Conservation (phyloP, 441 rosid species). For the Gossypium davidsonii region DNA sequence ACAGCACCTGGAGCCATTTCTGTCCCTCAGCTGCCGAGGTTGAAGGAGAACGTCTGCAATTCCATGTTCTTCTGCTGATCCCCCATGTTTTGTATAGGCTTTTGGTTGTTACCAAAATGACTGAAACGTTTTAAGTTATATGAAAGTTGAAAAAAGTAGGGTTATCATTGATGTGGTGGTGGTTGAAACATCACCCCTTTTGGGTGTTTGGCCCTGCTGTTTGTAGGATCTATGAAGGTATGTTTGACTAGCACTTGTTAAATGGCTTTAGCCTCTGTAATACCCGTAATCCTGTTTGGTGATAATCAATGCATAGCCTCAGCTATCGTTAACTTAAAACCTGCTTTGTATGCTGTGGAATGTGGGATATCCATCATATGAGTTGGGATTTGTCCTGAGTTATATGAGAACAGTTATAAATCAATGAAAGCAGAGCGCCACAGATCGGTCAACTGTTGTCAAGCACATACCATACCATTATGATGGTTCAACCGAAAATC, state of each 20-base stretch:
- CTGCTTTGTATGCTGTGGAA: too few species aligned
- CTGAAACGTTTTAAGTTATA: not conserved
- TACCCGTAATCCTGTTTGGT: not conserved
- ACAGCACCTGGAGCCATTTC: constrained; percentile 35
- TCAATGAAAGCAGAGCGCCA: too few species aligned
- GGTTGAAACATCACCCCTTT: not conserved
- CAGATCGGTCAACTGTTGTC: too few species aligned
- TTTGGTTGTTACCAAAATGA: not conserved
- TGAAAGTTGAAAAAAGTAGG: not conserved
- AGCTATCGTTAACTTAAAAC: too few species aligned
- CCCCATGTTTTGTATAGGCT: not conserved
- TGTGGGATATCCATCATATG: too few species aligned
- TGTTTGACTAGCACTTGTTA: not conserved
- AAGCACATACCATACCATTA: too few species aligned
- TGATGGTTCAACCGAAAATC: too few species aligned
- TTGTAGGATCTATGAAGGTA: not conserved
- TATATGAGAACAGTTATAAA: too few species aligned
- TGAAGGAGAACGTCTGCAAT: constrained; percentile 29
- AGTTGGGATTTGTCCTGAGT: too few species aligned
- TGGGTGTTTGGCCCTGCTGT: not conserved
- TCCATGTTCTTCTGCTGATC: constrained; percentile 68
- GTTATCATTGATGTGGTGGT: not conserved
- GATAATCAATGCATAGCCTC: not conserved
- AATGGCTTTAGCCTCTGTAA: not conserved
- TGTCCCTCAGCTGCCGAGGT: constrained; percentile 44